Evolutionary conservation across 2,329 filamentous ascomycete genomes (phyloP), one percentile per base, ranked within the genome.

Genomic region (Metarhizium anisopliae): DNA sequence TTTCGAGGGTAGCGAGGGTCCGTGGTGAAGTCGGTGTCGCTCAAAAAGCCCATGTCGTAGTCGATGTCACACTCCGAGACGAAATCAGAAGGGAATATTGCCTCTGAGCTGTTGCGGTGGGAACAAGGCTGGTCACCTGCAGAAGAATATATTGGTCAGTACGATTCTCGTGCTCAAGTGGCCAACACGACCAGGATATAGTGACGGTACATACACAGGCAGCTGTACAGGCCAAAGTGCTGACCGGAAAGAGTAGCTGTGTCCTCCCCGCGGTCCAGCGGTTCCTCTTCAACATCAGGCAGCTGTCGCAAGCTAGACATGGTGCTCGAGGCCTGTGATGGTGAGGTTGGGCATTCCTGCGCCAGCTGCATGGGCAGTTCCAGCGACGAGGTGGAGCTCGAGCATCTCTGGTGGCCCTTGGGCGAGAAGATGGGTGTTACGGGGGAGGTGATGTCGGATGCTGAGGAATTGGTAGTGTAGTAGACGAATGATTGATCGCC

Each of bases 271-370:
- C 80, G 81, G 68, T 92, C 87, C 47, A 84, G 72, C 2, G 87
- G 85, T 65, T 95, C 91, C 69, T 96, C 92, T 65, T 91, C 82
- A 20, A 96, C 87, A 64, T 94, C 89, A 16, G 90, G 87, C 59
- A 96, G 77, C 53, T 79, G 80, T 58, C 82, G 79, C 71, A 89
- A 89, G 63, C 78, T 77, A 0, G 81, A 74, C 60, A 84, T 82
- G 59, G 63, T 62, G 53, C 65, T 59, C 73, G 72, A 50, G 52
- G 63, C 62, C 72, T 62, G 62, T 43, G 65, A 52, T 7, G 62
- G 59, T 35, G 62, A 60, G 13, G 57, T 40, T 8, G 62, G 57
- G 32, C 55, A 58, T 20, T 67, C 65, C 40, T 57, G 57, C 20
- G 52, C 52, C 50, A 35, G 71, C n/a, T 52, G 56, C 55, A 53